phyloP scores from a whole-genome alignment of 2,329 filamentous ascomycete genomes.

The Paecilomyces sp. region DNA sequence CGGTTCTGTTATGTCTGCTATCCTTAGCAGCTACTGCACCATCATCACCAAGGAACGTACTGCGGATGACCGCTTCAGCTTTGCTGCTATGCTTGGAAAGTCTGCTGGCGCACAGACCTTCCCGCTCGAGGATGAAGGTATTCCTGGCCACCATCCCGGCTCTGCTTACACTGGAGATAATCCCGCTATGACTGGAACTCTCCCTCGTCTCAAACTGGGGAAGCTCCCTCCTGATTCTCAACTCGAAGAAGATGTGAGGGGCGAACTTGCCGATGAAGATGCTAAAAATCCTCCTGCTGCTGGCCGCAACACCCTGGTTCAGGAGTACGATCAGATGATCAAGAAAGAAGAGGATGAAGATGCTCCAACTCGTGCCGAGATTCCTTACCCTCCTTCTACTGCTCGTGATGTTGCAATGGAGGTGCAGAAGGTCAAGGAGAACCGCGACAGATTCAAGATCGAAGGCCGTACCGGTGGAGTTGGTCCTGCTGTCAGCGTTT shows the following conservation, averaged over 20 bases:
- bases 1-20: constrained; percentile 66
- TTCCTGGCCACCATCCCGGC: constrained; percentile 59
- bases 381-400: constrained; percentile 81
- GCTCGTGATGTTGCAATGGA: constrained; percentile 89
- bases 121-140: constrained; percentile 61
- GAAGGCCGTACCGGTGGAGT: constrained; percentile 76
- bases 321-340: constrained; percentile 79
- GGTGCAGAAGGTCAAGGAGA: constrained; percentile 87
- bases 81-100: constrained; percentile 52
- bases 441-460: constrained; percentile 84
- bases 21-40: constrained; percentile 58
- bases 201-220: constrained; percentile 65
- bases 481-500: constrained; percentile 76
- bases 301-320: constrained; percentile 67
- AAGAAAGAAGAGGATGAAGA: constrained; percentile 89
- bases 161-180: constrained; percentile 55
- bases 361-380: constrained; percentile 66
- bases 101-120: constrained; percentile 49
- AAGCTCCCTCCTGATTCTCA: constrained; percentile 77
- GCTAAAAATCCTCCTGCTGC: constrained; percentile 62
- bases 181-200: constrained; percentile 48
- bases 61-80: constrained; percentile 51
- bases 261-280: constrained; percentile 81
- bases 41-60: constrained; percentile 54
- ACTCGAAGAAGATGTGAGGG: constrained; percentile 75